A percentile compares a stretch with the other conserved stretches of the same genome.
These are phyloP conservation scores for Saccharomyces mikatae DNA, from an alignment of 805 yeast species.

Conservation along the genomic window DNA sequence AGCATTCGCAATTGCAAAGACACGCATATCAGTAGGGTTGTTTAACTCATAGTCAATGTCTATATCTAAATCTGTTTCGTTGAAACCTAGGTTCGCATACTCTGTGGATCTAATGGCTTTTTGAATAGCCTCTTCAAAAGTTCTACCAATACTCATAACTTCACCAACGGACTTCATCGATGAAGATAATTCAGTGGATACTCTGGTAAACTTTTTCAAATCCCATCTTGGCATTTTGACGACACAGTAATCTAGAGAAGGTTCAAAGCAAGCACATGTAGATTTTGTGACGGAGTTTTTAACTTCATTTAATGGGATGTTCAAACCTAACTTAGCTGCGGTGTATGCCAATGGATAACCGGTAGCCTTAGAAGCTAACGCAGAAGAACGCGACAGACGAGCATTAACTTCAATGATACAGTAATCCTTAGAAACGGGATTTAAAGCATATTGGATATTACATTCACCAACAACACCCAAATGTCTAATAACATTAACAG, in stretches of 20 bases:
- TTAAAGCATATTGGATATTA: slow-evolving; percentile 92
- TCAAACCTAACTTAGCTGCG: slow-evolving; percentile 93
- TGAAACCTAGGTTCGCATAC: slow-evolving; percentile 92
- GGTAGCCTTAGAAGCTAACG: slow-evolving; percentile 96
- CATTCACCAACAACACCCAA: slow-evolving; percentile 99
- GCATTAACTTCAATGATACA: slow-evolving; percentile 98
- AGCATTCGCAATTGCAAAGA: slow-evolving; percentile 95
- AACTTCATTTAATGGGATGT: slow-evolving; percentile 85
- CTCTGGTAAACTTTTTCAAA: slow-evolving; percentile 89
- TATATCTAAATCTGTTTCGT: slow-evolving; percentile 77
- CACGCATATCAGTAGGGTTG: slow-evolving; percentile 95
- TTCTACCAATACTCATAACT: slow-evolving; percentile 96
- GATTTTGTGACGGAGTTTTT: slow-evolving; percentile 88
- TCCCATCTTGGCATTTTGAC: slow-evolving; percentile 99
- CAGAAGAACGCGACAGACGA: slow-evolving; percentile 96
- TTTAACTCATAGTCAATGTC: slow-evolving; percentile 89
- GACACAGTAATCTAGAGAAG: slow-evolving; percentile 92
- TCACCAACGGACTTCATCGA: slow-evolving; percentile 99
- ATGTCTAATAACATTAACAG: slow-evolving; percentile 93
- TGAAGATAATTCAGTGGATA: slow-evolving; percentile 76
- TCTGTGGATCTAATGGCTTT: slow-evolving; percentile 91
- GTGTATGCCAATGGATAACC: slow-evolving; percentile 98
- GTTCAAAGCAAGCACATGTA: slow-evolving; percentile 95
- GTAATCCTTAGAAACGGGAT: slow-evolving; percentile 89
- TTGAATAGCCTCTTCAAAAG: slow-evolving; percentile 95